A percentile compares a stretch with the other conserved stretches of the same genome.
Conservation (phyloP, 495 filamentous ascomycete species). For the Cenococcum geophilum region DNA sequence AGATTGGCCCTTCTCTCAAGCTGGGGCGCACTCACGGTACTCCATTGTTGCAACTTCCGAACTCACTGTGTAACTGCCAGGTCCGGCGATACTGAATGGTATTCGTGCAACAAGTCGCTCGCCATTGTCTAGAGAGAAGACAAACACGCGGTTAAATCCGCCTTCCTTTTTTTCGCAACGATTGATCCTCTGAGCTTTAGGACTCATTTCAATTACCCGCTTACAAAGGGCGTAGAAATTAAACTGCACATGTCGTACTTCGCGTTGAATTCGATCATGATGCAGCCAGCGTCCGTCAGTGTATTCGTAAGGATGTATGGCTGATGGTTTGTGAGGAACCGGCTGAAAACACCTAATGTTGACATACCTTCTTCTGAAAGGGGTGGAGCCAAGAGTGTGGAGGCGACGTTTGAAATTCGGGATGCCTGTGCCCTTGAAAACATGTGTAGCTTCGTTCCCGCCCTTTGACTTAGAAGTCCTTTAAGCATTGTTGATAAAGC, state of each 20-base stretch:
- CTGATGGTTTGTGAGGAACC: too few relatives aligned
- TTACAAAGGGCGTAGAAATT: constrained; percentile 40
- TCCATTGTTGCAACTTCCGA: constrained; percentile 46
- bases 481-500: too few relatives aligned
- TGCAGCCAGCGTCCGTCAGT: constrained; percentile 43
- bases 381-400: too few relatives aligned
- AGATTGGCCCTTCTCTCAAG: too few relatives aligned
- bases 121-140: constrained; percentile 38
- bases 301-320: constrained; percentile 36
- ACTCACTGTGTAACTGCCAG: constrained; percentile 37
- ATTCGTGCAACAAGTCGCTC: constrained; percentile 38
- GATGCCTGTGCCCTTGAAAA: too few relatives aligned
- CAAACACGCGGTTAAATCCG: constrained; percentile 42
- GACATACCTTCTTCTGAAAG: too few relatives aligned
- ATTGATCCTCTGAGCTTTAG: constrained; percentile 28
- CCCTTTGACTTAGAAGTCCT: too few relatives aligned
- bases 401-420: too few relatives aligned
- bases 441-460: too few relatives aligned
- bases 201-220: constrained; percentile 31
- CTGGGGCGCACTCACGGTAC: neutral
- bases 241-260: constrained; percentile 37
- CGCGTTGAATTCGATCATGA: constrained; percentile 38
- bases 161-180: constrained; percentile 41
- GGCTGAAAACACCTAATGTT: too few relatives aligned
- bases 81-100: constrained; percentile 37